Evolutionary conservation across 768 basidiomycete species (phyloP).

Genomic region (Clavulina sp.): DNA sequence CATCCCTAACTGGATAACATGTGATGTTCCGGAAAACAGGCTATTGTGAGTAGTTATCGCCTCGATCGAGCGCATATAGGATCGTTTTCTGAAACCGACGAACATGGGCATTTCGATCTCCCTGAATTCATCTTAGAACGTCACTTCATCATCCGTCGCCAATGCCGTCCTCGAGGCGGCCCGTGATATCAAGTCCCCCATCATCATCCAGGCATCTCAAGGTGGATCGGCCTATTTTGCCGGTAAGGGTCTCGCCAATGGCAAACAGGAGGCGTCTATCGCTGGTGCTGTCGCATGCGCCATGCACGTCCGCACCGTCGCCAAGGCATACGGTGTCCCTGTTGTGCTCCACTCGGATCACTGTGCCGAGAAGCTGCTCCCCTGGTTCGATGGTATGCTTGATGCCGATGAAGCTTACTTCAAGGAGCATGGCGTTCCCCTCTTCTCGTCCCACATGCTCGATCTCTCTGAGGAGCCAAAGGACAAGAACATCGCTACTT

Average conservation of each 20-base stretch:
- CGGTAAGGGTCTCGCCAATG: constrained; percentile 90
- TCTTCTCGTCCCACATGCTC: constrained; percentile 31
- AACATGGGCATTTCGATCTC: background rate
- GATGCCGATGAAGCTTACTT: constrained; percentile 86
- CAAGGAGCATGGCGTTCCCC: constrained; percentile 44
- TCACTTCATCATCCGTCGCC: constrained; percentile 88
- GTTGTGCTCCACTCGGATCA: constrained; percentile 97
- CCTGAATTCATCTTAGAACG: constrained; percentile 43
- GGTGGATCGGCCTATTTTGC: constrained; percentile 93
- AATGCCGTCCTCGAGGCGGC: constrained; percentile 95
- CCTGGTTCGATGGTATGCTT: constrained; percentile 99
- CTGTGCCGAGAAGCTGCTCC: constrained; percentile 93
- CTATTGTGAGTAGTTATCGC: constrained; percentile 22
- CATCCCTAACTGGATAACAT: background rate
- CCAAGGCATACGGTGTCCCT: constrained; percentile 85
- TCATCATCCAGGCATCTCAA: constrained; percentile 96
- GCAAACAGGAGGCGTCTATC: constrained; percentile 89
- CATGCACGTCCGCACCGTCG: constrained; percentile 72
- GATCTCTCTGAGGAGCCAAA: constrained; percentile 33
- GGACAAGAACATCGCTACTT: constrained; percentile 86
- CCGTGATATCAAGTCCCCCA: constrained; percentile 89
- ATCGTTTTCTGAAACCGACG: constrained; percentile 5
- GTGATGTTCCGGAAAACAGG: constrained; percentile 13
- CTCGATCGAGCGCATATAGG: constrained; percentile 5
- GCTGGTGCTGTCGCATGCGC: constrained; percentile 86